Base-by-base conservation (phyloP, 352 stramenopile species). In the Phytophthora sp. region DNA sequence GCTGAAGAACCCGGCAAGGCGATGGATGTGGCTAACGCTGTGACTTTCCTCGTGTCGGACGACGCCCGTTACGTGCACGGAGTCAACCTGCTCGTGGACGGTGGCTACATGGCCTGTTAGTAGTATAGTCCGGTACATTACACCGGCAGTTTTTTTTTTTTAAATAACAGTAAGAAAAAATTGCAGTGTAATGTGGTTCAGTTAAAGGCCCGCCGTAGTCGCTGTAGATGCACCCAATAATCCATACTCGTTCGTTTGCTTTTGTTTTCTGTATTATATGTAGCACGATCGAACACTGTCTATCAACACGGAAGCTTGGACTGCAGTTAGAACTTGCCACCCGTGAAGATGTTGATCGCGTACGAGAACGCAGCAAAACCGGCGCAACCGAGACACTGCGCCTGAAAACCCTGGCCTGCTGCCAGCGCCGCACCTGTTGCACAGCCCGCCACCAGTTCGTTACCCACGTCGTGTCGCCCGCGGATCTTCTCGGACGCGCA, bases 401-500 rank as follows among this genome's bases (percentile, higher is more conserved):
- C 94, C 68, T 98, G 90, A 18, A 93, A 89, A 18, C 96, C 96
- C 56, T 97, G 85, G 21, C 97, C 97, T 30, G 94, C 93, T 42
- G 97, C 95, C 38, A 99, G 78, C 3, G 94, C 95, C 5, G 94
- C 96, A 26, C 96, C 96, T 4, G 96, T 98, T n/a, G 97, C 90
- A 71, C 96, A 99, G 46, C 96, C 96, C 30, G 91, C 95, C 29
- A 96, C 73, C 23, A 98, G 84, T 20, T 93, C 86, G 77, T 98
- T 99, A 68, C 91, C 96, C 41, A 98, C 91, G 71, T 99, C 96
- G 69, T 98, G 93, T 20, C 96, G 93, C 45, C 91, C 96, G 26
- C 96, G 80, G 62, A 89, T 90, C 71, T 98, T 98, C 76, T 98
- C 96, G 2, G 97, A 82, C 15, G 89, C 76, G 58, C 96, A 99